A percentile compares a stretch with the other conserved stretches of the same genome.
Conservation (phyloP, 169 alveolate species). For the Plasmodium gonderi region DNA sequence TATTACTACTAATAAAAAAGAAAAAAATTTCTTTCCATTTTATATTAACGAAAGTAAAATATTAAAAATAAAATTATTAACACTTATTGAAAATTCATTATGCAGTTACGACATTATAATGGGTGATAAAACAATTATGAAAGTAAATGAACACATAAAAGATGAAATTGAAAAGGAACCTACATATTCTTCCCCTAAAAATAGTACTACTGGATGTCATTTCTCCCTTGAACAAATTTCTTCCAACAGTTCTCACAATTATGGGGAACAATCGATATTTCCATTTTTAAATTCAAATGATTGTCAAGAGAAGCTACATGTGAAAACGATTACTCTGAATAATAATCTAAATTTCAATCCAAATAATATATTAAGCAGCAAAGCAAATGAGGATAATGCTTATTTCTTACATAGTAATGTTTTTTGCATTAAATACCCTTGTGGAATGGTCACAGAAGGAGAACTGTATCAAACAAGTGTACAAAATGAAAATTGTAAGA, state of each 20-base stretch:
- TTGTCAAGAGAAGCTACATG: background rate
- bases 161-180: background rate
- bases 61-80: constrained; percentile 5
- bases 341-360: background rate
- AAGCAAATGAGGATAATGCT: background rate
- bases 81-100: constrained; percentile 37
- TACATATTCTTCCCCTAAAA: background rate
- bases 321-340: background rate
- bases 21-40: constrained; percentile 3
- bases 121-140: background rate
- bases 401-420: background rate
- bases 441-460: background rate
- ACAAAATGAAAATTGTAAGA: background rate
- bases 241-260: background rate
- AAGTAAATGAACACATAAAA: background rate
- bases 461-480: background rate
- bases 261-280: background rate
- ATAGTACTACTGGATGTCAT: background rate
- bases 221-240: background rate
- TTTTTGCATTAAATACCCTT: background rate
- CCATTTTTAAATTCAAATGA: constrained; percentile 5
- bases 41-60: constrained; percentile 10
- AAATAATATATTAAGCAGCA: background rate
- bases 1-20: background rate
- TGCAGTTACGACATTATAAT: constrained; percentile 21